Evolutionary conservation across 2,329 filamentous ascomycete species (phyloP).

Genomic region (Emergomyces orientalis): DNA sequence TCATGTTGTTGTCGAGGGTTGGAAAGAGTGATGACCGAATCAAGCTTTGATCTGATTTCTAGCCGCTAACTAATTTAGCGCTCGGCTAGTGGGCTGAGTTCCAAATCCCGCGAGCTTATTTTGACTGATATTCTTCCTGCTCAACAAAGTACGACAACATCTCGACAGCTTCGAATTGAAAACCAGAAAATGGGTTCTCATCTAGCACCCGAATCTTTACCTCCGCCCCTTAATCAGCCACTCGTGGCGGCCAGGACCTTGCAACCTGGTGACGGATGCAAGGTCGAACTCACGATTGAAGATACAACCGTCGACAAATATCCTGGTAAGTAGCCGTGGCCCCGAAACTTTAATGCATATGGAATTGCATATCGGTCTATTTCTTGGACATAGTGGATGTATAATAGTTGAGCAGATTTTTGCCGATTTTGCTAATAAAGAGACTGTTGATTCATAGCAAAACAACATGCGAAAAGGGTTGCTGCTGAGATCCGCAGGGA

Average conservation of each 20-base stretch:
- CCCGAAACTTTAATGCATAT: background rate
- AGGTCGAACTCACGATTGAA: conserved; percentile 24
- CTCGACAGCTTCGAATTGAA: background rate
- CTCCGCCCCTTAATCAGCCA: background rate
- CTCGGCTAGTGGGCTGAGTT: background rate
- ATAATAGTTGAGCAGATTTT: background rate
- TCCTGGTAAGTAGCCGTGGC: conserved; percentile 25
- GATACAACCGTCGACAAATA: conserved; percentile 32
- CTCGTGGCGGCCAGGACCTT: background rate
- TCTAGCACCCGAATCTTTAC: background rate
- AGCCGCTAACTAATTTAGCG: background rate
- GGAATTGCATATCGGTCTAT: background rate
- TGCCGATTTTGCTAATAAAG: background rate
- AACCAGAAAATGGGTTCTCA: background rate
- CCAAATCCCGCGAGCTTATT: background rate
- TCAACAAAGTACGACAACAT: too few species aligned
- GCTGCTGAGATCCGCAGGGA: conserved; percentile 33
- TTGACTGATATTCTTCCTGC: background rate
- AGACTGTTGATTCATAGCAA: conserved; percentile 30
- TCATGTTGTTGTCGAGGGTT: background rate
- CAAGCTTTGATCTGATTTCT: too few species aligned
- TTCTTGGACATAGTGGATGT: background rate
- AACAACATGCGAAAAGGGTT: conserved; percentile 41
- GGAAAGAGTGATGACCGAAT: too few species aligned
- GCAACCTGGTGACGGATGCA: conserved; percentile 13